Conservation (phyloP, 345 rosid species). For the Mangifera indica region DNA sequence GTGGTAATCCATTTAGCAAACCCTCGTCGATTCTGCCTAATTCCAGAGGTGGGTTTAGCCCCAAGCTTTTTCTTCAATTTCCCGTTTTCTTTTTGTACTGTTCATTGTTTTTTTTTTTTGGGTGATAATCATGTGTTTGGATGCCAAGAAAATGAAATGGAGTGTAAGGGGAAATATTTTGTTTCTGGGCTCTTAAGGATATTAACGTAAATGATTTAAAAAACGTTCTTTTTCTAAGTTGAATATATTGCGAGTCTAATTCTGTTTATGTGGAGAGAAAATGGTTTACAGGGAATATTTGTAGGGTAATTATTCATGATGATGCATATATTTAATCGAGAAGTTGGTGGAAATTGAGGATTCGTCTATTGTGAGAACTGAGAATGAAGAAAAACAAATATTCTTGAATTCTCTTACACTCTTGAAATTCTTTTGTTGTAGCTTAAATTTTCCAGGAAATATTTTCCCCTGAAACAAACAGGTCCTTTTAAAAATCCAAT, state of each 20-base stretch:
- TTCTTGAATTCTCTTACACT: background rate
- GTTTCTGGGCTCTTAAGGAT: background rate
- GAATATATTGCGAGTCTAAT: background rate
- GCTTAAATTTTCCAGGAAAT: background rate
- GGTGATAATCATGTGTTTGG: background rate
- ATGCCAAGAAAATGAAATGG: background rate
- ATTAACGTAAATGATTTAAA: background rate
- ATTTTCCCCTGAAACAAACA: background rate
- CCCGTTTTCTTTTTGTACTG: background rate
- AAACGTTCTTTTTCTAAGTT: background rate
- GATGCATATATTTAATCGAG: background rate
- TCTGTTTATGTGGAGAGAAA: slow-evolving; percentile 1
- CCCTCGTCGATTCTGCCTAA: slow-evolving; percentile 39
- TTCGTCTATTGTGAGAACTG: no score
- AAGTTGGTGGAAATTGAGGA: background rate
- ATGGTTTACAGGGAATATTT: background rate
- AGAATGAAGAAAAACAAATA: background rate
- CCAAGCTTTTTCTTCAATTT: slow-evolving; percentile 19
- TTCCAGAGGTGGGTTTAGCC: slow-evolving; percentile 39
- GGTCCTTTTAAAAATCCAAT: no score
- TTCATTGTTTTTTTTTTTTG: background rate
- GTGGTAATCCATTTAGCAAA: slow-evolving; percentile 51
- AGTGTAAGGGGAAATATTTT: background rate
- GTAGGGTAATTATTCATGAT: background rate
- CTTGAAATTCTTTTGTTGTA: background rate